phyloP scores from a whole-genome alignment of 441 rosid species.

The Gossypium davidsonii region DNA sequence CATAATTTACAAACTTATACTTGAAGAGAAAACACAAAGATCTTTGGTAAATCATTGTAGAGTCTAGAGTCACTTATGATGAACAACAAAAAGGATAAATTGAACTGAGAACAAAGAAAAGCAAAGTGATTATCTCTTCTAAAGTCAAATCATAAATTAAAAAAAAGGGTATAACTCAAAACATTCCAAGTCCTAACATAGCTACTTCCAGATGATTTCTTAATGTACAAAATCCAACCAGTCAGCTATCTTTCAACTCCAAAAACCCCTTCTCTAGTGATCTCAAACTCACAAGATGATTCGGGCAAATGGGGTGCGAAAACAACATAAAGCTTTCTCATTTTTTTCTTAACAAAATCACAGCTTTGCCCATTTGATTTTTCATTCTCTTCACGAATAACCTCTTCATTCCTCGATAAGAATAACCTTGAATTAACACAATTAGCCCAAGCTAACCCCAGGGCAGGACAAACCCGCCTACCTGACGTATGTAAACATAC shows the following conservation, averaged over 20 bases:
- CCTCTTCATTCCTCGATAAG: constrained; percentile 44
- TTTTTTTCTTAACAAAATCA: constrained; percentile 20
- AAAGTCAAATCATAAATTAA: background rate
- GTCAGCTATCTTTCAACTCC: constrained; percentile 28
- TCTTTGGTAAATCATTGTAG: background rate
- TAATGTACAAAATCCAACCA: background rate
- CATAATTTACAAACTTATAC: background rate
- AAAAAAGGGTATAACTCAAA: background rate
- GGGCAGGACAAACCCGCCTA: constrained; percentile 60
- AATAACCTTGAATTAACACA: constrained; percentile 80
- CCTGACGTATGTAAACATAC: constrained; percentile 54
- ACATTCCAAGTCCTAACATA: background rate
- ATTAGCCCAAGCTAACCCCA: constrained; percentile 80
- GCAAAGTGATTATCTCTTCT: background rate
- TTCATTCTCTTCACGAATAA: constrained; percentile 12
- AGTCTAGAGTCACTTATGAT: background rate
- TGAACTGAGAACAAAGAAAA: background rate
- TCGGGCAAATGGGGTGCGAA: constrained; percentile 70
- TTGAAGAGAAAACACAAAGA: background rate
- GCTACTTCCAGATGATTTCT: background rate
- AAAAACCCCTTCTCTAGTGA: constrained; percentile 48
- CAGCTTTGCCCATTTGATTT: constrained; percentile 13
- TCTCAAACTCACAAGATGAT: constrained; percentile 55
- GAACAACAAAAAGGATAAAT: background rate
- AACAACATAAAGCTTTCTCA: constrained; percentile 51